Conservation (phyloP, 768 basidiomycete species). For the Xerocomellus amylosporus region DNA sequence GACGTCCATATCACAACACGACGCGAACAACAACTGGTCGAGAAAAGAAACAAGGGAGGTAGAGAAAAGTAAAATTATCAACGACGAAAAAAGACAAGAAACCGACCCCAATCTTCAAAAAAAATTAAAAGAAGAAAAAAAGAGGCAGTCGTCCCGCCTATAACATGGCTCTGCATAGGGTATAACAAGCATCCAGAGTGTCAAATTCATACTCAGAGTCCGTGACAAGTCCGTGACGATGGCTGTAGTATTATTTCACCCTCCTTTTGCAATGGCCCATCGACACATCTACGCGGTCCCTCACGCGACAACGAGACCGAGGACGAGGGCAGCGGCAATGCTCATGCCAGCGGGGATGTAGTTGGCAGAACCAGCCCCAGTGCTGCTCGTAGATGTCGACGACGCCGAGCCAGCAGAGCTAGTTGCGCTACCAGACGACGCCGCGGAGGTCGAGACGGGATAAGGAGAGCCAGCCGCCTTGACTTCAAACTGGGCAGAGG, state of each 20-base stretch:
- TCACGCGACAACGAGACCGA: conserved; percentile 31
- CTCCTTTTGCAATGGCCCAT: background rate
- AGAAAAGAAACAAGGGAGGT: background rate
- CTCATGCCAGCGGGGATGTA: conserved; percentile 30
- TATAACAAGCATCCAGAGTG: conserved; percentile 9
- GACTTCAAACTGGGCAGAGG: conserved; percentile 59
- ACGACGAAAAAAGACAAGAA: background rate
- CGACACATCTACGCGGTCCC: background rate
- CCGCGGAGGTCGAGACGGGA: conserved; percentile 37
- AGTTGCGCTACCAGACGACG: conserved; percentile 25
- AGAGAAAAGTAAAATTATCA: background rate
- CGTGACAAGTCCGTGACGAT: background rate
- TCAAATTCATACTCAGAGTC: background rate
- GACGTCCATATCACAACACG: conserved; percentile 3
- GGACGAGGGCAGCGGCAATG: conserved; percentile 26
- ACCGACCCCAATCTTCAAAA: background rate
- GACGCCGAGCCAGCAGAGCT: conserved; percentile 14
- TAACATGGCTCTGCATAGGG: conserved; percentile 11
- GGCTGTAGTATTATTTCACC: background rate
- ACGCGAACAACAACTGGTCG: conserved; percentile 1
- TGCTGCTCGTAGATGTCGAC: conserved; percentile 16
- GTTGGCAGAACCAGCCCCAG: conserved; percentile 12
- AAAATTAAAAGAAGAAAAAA: background rate
- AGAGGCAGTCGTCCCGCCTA: background rate
- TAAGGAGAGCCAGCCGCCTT: conserved; percentile 54